Evolutionary conservation across 345 rosid species (phyloP).

Genomic region (Excoecaria agallocha): DNA sequence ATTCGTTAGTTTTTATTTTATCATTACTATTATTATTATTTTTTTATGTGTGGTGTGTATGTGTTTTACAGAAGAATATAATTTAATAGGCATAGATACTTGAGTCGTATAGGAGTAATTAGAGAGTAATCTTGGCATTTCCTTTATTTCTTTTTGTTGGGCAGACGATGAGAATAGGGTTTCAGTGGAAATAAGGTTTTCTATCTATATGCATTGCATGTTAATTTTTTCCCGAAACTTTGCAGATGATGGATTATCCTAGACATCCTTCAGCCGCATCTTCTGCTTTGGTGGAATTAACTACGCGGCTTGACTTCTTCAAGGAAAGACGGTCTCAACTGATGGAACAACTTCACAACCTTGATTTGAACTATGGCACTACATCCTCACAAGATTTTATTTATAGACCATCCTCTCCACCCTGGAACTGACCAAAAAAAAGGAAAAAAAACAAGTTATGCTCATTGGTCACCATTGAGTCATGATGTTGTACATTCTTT

Average conservation of each 20-base stretch:
- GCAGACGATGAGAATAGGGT: no score
- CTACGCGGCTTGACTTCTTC: slow-evolving; percentile 96
- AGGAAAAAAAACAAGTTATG: neutral
- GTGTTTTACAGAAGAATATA: neutral
- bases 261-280: slow-evolving; percentile 78
- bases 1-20: neutral
- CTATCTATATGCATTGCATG: no score
- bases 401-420: slow-evolving; percentile 85
- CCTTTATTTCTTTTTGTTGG: no score
- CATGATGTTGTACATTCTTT: slow-evolving; percentile 49
- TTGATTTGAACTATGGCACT: slow-evolving; percentile 79
- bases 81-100: neutral
- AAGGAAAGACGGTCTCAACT: slow-evolving; percentile 97
- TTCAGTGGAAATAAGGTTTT: neutral
- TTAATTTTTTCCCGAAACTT: neutral
- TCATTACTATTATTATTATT: no score
- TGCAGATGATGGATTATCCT: slow-evolving; percentile 72
- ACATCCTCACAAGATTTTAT: slow-evolving; percentile 78
- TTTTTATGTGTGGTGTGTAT: neutral
- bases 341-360: slow-evolving; percentile 97
- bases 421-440: slow-evolving; percentile 59
- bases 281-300: slow-evolving; percentile 87
- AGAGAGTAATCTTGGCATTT: neutral
- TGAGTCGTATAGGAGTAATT: neutral
- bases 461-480: neutral